Conservation (phyloP, 805 yeast species). For the Saccharomycopsis synnaedendra region DNA sequence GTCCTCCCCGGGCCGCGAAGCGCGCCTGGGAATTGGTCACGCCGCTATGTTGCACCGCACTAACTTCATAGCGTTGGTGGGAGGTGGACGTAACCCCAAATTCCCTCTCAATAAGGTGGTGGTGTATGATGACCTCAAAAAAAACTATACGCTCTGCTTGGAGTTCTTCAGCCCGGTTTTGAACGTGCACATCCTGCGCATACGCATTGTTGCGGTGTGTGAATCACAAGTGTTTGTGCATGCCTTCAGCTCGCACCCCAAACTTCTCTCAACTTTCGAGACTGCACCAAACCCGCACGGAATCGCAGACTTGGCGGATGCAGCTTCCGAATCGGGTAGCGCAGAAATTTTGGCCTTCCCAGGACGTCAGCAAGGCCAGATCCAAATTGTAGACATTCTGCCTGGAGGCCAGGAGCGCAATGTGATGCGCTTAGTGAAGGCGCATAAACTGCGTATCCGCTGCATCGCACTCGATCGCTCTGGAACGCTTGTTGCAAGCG, state of each 20-base stretch:
- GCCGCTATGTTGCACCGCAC: slow-evolving; percentile 82
- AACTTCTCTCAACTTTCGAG: slow-evolving; percentile 49
- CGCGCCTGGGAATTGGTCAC: slow-evolving; percentile 53
- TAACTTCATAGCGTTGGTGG: slow-evolving; percentile 80
- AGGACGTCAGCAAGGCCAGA: slow-evolving; percentile 50
- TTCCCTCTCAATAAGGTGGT: slow-evolving; percentile 71
- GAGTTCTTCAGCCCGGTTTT: slow-evolving; percentile 71
- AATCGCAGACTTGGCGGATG: slow-evolving; percentile 40
- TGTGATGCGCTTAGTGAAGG: slow-evolving; percentile 58
- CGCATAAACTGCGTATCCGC: slow-evolving; percentile 59
- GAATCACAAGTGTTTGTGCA: slow-evolving; percentile 59
- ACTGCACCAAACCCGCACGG: slow-evolving; percentile 56
- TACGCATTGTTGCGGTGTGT: slow-evolving; percentile 63
- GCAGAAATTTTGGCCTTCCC: slow-evolving; percentile 59
- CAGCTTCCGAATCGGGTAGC: not conserved
- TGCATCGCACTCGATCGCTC: slow-evolving; percentile 51
- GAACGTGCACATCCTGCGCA: slow-evolving; percentile 63
- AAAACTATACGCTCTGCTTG: slow-evolving; percentile 56
- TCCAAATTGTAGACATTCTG: slow-evolving; percentile 67
- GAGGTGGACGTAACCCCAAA: slow-evolving; percentile 77
- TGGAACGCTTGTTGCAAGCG: slow-evolving; percentile 67
- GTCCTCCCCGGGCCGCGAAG: slow-evolving; percentile 19
- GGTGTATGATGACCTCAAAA: slow-evolving; percentile 87
- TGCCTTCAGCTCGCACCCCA: slow-evolving; percentile 75
- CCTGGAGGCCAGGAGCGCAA: slow-evolving; percentile 53